Conservation (phyloP, 306 rosid genomes). For the Gleditsia sinensis region DNA sequence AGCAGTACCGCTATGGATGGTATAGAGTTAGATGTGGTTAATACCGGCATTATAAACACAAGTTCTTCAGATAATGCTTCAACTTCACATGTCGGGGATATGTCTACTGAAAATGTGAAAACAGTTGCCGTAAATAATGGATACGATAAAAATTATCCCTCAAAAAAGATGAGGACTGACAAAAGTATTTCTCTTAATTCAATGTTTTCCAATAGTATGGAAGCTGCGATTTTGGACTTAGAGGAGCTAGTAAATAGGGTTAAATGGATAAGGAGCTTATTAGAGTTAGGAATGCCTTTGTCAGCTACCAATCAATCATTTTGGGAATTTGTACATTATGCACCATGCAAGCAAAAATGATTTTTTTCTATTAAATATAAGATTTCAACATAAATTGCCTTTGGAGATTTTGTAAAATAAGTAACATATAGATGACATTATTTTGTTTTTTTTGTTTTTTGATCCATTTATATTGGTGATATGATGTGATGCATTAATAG, state of each 20-base stretch:
- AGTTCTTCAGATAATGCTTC: slow-evolving; percentile 37
- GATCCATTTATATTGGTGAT: neutral
- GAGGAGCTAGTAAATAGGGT: slow-evolving; percentile 74
- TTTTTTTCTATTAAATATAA: neutral
- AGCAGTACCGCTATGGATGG: slow-evolving; percentile 9
- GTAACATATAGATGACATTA: neutral
- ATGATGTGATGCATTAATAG: neutral
- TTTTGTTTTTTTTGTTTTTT: neutral
- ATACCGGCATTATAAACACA: slow-evolving; percentile 29
- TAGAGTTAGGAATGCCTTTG: slow-evolving; percentile 50
- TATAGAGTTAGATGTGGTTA: slow-evolving; percentile 27
- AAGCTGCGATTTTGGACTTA: slow-evolving; percentile 68
- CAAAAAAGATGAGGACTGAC: slow-evolving; percentile 47
- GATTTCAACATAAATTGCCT: slow-evolving; percentile 3
- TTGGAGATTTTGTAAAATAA: neutral
- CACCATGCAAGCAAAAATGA: slow-evolving; percentile 39
- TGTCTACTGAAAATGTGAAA: slow-evolving; percentile 35
- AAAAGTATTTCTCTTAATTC: slow-evolving; percentile 46
- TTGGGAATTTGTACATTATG: slow-evolving; percentile 63
- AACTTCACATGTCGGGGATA: slow-evolving; percentile 27
- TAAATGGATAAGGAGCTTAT: slow-evolving; percentile 65
- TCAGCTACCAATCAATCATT: slow-evolving; percentile 37
- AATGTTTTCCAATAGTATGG: slow-evolving; percentile 50
- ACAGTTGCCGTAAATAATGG: slow-evolving; percentile 16
- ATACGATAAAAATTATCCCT: slow-evolving; percentile 32